Base-by-base conservation (phyloP, 768 basidiomycete species). In the Tephrocybe rancida region DNA sequence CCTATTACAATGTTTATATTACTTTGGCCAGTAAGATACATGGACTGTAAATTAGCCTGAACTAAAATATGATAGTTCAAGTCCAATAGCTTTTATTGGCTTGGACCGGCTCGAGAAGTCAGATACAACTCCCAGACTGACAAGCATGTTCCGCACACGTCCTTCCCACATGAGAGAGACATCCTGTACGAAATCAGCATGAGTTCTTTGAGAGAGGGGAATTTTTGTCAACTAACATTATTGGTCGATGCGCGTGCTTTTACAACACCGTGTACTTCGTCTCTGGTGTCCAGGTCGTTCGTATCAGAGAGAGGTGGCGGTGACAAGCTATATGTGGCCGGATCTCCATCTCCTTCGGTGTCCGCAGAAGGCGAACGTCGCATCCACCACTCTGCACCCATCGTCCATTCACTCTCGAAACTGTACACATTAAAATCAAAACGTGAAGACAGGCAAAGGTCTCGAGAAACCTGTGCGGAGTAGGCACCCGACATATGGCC, bases 341-440 rank as follows among this genome's bases (percentile, higher is more conserved):
- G 3, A 13, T 57, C 55, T 10, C 59, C 61, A 4, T 70, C 71
- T 45, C 70, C 67, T 9, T 55, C 55, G 10, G 60, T 60, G 6
- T 70, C 72, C 47, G 70, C 67, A 11, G 70, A 62, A 18, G 69
- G 71, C 4, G 78, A 73, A 21, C 85, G 81, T 19, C 93, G 82
- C 66, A 94, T 81, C 94, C 93, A 97, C 92, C 93, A 97, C 68
- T 98, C 95, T 1, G 90, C 88, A 2, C 96, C 96, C 74, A 98
- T 83, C 9, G 92, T 88, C 88, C 95, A 90, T 67, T 98, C 95
- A 69, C 92, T 95, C 61, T 96, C 93, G 69, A 94, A 98, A 70
- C 92, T 95, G 67, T 98, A 97, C 24, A 95, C 83, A 64, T 98
- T 98, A 73, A 98, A 94, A 66, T 98, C 94, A 65, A 95, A 98